phyloP scores from a whole-genome alignment of 192 early-diverging fungal genomes.

The Backusella circina region DNA sequence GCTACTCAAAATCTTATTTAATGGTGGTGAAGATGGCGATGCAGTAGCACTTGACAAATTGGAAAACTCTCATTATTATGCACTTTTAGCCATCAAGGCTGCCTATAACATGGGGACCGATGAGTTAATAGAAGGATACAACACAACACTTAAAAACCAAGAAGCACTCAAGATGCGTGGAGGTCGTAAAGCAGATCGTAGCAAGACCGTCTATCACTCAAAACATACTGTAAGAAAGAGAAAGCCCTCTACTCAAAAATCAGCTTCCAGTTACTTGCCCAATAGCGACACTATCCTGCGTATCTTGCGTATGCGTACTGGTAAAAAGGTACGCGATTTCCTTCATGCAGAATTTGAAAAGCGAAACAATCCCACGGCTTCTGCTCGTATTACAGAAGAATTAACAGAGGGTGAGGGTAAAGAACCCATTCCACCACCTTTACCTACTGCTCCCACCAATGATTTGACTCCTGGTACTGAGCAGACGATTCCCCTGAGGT shows the following conservation, averaged over 20 bases:
- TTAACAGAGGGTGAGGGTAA: not conserved
- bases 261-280: slow-evolving; percentile 34
- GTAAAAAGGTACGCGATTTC: slow-evolving; percentile 42
- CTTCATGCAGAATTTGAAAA: slow-evolving; percentile 36
- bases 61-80: slow-evolving; percentile 61
- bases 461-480: not conserved
- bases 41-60: slow-evolving; percentile 58
- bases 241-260: not conserved
- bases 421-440: not conserved
- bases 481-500: slow-evolving; percentile 5
- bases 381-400: not conserved
- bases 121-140: slow-evolving; percentile 61
- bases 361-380: slow-evolving; percentile 19
- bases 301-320: slow-evolving; percentile 46
- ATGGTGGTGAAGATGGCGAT: slow-evolving; percentile 67
- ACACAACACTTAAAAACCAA: slow-evolving; percentile 26
- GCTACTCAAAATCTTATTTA: slow-evolving; percentile 69
- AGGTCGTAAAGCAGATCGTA: slow-evolving; percentile 37
- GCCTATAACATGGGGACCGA: slow-evolving; percentile 66
- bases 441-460: not conserved
- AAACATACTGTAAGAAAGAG: slow-evolving; percentile 27
- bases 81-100: slow-evolving; percentile 55
- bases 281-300: slow-evolving; percentile 46
- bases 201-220: slow-evolving; percentile 37
- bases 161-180: slow-evolving; percentile 29